phyloP scores from a whole-genome alignment of 139 green algal genomes.

The Pseudopediastrum boryanum region DNA sequence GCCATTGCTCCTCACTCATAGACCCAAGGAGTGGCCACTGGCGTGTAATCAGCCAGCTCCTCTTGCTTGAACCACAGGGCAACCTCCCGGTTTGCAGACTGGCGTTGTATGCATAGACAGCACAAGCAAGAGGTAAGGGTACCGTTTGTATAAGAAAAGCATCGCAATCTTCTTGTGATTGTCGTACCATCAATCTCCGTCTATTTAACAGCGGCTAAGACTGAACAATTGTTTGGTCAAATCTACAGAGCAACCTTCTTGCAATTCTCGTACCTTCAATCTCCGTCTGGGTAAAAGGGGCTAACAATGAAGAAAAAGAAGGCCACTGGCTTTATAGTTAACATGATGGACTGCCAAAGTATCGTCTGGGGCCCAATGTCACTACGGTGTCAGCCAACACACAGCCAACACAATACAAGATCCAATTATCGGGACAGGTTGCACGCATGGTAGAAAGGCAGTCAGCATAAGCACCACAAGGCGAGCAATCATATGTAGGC shows the following conservation, averaged over 20 bases:
- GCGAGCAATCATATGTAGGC: no score
- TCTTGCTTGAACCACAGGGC: slow-evolving; percentile 74
- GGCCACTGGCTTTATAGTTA: no score
- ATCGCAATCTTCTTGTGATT: neutral
- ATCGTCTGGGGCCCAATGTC: no score
- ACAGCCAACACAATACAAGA: no score
- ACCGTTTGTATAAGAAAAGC: slow-evolving; percentile 14
- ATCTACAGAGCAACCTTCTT: neutral
- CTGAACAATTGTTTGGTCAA: neutral
- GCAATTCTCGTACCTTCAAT: no score
- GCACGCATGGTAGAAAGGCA: no score
- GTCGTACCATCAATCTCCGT: neutral
- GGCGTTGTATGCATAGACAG: neutral
- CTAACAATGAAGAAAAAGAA: no score
- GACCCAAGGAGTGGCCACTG: slow-evolving; percentile 50
- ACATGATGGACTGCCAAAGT: no score
- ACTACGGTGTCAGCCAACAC: no score
- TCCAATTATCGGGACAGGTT: no score
- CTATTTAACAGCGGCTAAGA: neutral
- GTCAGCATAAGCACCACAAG: no score
- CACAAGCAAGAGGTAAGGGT: neutral
- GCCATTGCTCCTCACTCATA: slow-evolving; percentile 61
- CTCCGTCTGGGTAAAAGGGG: no score
- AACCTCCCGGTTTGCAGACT: slow-evolving; percentile 71
- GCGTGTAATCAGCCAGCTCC: slow-evolving; percentile 56